Conservation (phyloP, 2,329 filamentous ascomycete species). For the Knufia fluminis region DNA sequence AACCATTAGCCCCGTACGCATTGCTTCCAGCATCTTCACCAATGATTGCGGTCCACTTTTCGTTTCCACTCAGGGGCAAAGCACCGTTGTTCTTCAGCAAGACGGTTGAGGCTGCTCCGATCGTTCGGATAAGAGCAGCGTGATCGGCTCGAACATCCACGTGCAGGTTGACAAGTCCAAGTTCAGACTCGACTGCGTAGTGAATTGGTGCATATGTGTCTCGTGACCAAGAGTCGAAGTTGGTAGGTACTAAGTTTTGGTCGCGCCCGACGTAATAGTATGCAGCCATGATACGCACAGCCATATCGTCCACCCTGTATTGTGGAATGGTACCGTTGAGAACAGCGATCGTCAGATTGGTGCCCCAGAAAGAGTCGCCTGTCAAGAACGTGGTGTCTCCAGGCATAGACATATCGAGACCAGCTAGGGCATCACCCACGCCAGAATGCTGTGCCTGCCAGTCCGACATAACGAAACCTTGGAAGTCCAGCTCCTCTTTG, state of each 20-base stretch:
- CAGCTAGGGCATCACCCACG: conserved; percentile 54
- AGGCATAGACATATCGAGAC: conserved; percentile 76
- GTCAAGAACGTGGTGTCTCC: conserved; percentile 71
- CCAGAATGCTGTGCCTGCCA: conserved; percentile 72
- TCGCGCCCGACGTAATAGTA: conserved; percentile 54
- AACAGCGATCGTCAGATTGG: conserved; percentile 78
- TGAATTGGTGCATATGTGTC: conserved; percentile 67
- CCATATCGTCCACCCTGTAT: conserved; percentile 87
- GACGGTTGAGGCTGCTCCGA: conserved; percentile 72
- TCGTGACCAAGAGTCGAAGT: conserved; percentile 75
- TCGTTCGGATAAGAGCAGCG: conserved; percentile 60
- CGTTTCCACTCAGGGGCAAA: conserved; percentile 65
- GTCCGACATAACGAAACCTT: conserved; percentile 59
- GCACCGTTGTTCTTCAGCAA: conserved; percentile 75
- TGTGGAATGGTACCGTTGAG: conserved; percentile 82
- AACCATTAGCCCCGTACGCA: conserved; percentile 67
- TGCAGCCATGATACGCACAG: conserved; percentile 63
- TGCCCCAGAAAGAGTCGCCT: conserved; percentile 67
- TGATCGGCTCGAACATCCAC: conserved; percentile 77
- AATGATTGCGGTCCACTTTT: conserved; percentile 66
- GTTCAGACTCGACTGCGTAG: conserved; percentile 31
- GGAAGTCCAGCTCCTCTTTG: conserved; percentile 68
- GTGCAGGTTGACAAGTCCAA: conserved; percentile 57
- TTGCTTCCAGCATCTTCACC: conserved; percentile 77
- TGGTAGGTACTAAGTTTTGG: conserved; percentile 47